Conservation (phyloP, 768 basidiomycete species). For the Asterophora lycoperdoides region DNA sequence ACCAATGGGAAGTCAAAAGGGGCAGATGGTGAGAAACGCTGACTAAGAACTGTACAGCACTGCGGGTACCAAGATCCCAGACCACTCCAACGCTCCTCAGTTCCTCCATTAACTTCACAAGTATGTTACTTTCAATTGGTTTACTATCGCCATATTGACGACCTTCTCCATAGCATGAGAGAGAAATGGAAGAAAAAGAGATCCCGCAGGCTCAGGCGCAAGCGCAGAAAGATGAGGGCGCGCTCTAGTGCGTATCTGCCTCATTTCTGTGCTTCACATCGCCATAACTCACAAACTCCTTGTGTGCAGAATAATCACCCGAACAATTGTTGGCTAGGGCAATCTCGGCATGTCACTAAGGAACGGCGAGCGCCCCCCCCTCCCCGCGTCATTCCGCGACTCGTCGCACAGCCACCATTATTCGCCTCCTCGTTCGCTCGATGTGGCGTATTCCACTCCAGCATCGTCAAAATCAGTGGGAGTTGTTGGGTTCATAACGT, state of each 20-base stretch:
- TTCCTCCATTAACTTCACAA: conserved; percentile 30
- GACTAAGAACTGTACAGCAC: conserved; percentile 45
- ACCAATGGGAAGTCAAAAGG: conserved; percentile 5
- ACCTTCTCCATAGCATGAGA: conserved; percentile 60
- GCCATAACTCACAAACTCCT: too few species aligned
- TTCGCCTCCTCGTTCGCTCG: conserved; percentile 4
- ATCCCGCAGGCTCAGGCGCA: conserved; percentile 87
- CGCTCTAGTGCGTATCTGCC: conserved; percentile 72
- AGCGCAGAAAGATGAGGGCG: conserved; percentile 94
- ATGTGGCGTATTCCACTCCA: conserved; percentile 9
- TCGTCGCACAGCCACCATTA: conserved; percentile 20
- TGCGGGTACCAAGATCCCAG: conserved; percentile 12
- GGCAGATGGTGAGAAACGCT: conserved; percentile 25
- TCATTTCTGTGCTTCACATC: neutral
- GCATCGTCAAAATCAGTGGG: conserved; percentile 1
- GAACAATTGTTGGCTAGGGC: conserved; percentile 18
- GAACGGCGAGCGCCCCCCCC: conserved; percentile 3
- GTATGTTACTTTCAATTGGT: conserved; percentile 20
- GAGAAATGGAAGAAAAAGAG: conserved; percentile 98
- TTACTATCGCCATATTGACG: neutral
- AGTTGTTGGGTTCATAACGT: conserved; percentile 11
- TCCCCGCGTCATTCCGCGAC: conserved; percentile 16
- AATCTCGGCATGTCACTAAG: conserved; percentile 18
- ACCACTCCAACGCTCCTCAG: conserved; percentile 16
- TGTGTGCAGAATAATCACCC: conserved; percentile 35